Base-by-base conservation (phyloP, 2,329 filamentous ascomycete genomes). In the Scolecobasidium constrictum region DNA sequence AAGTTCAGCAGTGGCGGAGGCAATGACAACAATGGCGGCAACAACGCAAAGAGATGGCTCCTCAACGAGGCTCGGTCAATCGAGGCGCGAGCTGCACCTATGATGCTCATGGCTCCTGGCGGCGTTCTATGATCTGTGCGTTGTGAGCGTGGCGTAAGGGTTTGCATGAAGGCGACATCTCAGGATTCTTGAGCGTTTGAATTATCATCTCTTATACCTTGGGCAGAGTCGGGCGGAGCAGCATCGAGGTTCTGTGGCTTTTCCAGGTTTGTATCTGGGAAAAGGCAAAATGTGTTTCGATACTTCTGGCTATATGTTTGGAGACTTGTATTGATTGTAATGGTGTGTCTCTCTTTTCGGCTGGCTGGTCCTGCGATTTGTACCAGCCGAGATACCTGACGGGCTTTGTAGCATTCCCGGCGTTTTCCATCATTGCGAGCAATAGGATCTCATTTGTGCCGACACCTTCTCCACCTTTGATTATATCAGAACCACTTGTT, bases 11-110 rank as follows among this genome's bases (percentile, higher is more conserved):
- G 15, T 15, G n/a, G 26, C 26, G n/a, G 26, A 7, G n/a, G 26
- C 26, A 31, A n/a, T 31, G n/a, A 31, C 26, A 31, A n/a, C 26
- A 31, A 31, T 31, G n/a, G n/a, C n/a, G n/a, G n/a, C n/a, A 36
- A 36, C 7, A 31, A 31, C 26, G n/a, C 9, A 7, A 31, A 31
- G 26, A 31, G 26, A n/a, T 31, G 26, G 26, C 26, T 31, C n/a
- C 26, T 31, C 9, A 7, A 31, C 9, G 26, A 7, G 9, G 9
- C 9, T n/a, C 9, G 26, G 9, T 9, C n/a, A n/a, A 31, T 31
- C n/a, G 26, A 31, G 26, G 26, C 26, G n/a, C 9, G 26, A 31
- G 26, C 26, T n/a, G 26, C 26, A 31, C 26, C 26, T n/a, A 31
- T 31, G 26, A n/a, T n/a, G 9, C 26, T 31, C 9, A 31, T 31